Base-by-base conservation (phyloP, 495 filamentous ascomycete genomes). In the Aspergillus olivimuriae region DNA sequence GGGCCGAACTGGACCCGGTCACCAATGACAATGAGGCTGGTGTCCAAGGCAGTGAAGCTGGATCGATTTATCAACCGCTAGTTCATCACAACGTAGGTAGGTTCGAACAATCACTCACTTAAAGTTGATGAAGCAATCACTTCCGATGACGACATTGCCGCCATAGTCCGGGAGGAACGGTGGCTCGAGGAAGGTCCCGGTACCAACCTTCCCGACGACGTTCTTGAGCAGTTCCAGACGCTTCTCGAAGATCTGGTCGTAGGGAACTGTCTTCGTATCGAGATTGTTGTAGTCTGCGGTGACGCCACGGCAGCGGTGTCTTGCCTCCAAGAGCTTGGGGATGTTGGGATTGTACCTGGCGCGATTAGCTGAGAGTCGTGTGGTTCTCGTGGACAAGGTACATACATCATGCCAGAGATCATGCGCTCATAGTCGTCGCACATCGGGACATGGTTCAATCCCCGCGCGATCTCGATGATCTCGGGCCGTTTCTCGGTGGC, bases 1-100 rank as follows among this genome's bases (percentile, higher is more conserved):
- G 87, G 82, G 0, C 84, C 87, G 39, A 91, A 64, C 18, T 92
- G 72, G 2, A 86, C 87, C 14, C 88, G 78, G 15, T 81, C 72
- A 9, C 88, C 88, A 46, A 94, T 81, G 19, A 75, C 75, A 31
- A 92, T 81, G 7, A 76, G 51, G 54, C 81, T 84, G 9, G 83
- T 88, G 62, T 94, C 88, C 8, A 92, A 59, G 53, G 86, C 77
- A 0, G 77, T 83, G 39, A 75, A 52, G 38, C 61, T 73, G 35
- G 23, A 5, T 4, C 14, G 33, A 37, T n/a, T n/a, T n/a, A n/a
- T n/a, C n/a, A n/a, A n/a, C n/a, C n/a, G n/a, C n/a, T n/a, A n/a
- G n/a, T n/a, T n/a, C n/a, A n/a, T n/a, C n/a, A n/a, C n/a, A n/a
- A n/a, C n/a, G n/a, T n/a, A n/a, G n/a, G n/a, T n/a, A n/a, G n/a